Evolutionary conservation across 352 stramenopile genomes (phyloP).

Genomic region (Blastocystis sp.): DNA sequence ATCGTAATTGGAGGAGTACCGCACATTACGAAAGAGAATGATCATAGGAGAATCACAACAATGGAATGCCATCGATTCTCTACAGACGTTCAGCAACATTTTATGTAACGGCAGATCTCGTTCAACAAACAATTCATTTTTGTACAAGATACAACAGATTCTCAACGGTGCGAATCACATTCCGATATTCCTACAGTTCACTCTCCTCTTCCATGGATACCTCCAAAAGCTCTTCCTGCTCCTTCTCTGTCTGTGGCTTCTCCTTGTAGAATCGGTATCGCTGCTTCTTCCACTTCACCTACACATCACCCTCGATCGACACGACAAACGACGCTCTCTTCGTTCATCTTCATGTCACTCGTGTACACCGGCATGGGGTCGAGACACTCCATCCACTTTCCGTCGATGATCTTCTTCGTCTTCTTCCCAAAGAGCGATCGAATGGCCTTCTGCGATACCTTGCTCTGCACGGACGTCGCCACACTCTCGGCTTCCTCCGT

Average conservation of each 20-base stretch:
- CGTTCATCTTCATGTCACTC: neutral
- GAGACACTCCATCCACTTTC: slow-evolving; percentile 49
- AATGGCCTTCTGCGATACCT: neutral
- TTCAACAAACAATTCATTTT: slow-evolving; percentile 39
- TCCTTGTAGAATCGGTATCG: slow-evolving; percentile 30
- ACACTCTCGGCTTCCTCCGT: neutral
- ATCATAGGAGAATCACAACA: too few relatives aligned
- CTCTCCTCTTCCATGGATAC: neutral
- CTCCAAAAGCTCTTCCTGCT: slow-evolving; percentile 10
- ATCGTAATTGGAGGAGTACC: neutral
- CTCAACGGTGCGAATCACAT: slow-evolving; percentile 38
- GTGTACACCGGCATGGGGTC: slow-evolving; percentile 11
- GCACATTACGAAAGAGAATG: neutral
- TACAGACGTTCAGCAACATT: too few relatives aligned
- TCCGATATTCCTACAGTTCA: slow-evolving; percentile 33
- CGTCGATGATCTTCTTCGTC: slow-evolving; percentile 51
- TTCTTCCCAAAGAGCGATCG: slow-evolving; percentile 27
- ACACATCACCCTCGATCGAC: neutral
- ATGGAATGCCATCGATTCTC: too few relatives aligned
- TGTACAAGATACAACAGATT: slow-evolving; percentile 42
- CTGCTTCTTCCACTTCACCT: slow-evolving; percentile 2
- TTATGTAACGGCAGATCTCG: neutral
- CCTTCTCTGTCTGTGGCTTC: neutral
- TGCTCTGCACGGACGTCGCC: neutral
- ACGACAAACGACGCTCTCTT: neutral